Evolutionary conservation across 208 protist genomes (phyloP), one percentile per base, ranked within the genome.

Genomic region (Trypanosoma grayi): DNA sequence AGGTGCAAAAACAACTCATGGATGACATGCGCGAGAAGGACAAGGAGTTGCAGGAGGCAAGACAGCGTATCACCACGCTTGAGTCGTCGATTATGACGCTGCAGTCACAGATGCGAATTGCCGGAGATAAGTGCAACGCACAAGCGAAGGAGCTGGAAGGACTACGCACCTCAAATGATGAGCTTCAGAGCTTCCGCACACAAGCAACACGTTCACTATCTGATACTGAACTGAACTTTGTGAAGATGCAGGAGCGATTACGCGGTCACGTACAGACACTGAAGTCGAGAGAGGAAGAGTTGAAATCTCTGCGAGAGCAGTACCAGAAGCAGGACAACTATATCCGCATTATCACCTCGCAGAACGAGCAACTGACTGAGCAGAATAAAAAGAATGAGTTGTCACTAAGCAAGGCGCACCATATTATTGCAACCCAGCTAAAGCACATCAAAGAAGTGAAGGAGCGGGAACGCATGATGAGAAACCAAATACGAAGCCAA

Each of bases 371-470:
- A 52, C 47, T 87, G 37, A 45, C 55, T 4, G 76, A 77, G 28
- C 75, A 76, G 37, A 27, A 69, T 7, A 67, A 70, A 25, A 61
- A 75, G 51, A 53, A 24, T 16, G 77, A 88, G 33, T 58, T 58
- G 31, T 81, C 62, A 39, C 58, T 93, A 10, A 66, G 76, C 13
- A 95, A 95, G 65, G 75, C 89, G 2, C 77, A 95, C 68, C 80
- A 95, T 73, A 93, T 95, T 48, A 93, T 95, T 59, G 50, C 71
- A 0, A 83, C 75, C n/a, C 89, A 95, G 61, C 70, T 95, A 24
- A 79, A 88, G 52, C 58, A 77, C 2, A 90, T 92, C 40, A 81
- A 81, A 48, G 74, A 46, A 28, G 46, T 66, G 11, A 91, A 88
- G 64, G 81, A 90, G 10, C 69, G 79, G 14, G 80, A 83, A 51